Evolutionary conservation across 192 early-diverging fungal genomes (phyloP).

Genomic region (Coemansia sp.): DNA sequence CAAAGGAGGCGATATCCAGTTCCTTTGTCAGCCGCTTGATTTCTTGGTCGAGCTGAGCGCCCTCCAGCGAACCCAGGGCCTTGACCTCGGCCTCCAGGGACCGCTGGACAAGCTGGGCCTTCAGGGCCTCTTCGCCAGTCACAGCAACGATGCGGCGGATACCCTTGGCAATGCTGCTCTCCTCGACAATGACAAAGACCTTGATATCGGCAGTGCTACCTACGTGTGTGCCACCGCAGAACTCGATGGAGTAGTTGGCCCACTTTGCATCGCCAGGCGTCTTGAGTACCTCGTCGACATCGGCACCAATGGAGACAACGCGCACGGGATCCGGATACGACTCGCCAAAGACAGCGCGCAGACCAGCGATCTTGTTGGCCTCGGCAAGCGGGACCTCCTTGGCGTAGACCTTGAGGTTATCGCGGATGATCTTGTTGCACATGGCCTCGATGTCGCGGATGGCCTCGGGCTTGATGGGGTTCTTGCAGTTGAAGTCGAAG

Average conservation of each 20-base stretch:
- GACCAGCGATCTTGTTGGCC: conserved; percentile 85
- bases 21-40: conserved; percentile 81
- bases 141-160: conserved; percentile 93
- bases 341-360: conserved; percentile 98
- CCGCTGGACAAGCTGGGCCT: conserved; percentile 67
- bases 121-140: conserved; percentile 87
- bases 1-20: conserved; percentile 75
- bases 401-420: conserved; percentile 73
- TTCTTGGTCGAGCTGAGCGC: conserved; percentile 67
- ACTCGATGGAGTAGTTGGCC: conserved; percentile 85
- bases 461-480: conserved; percentile 64
- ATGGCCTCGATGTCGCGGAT: conserved; percentile 74
- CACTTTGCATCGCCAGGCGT: conserved; percentile 79
- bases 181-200: conserved; percentile 83
- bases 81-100: conserved; percentile 69
- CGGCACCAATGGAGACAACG: conserved; percentile 89
- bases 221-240: conserved; percentile 98
- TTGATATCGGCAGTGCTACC: conserved; percentile 87
- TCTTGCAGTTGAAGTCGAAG: conserved; percentile 91
- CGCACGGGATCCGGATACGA: conserved; percentile 97
- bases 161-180: conserved; percentile 91
- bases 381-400: conserved; percentile 80
- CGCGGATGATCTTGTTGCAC: conserved; percentile 73
- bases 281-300: conserved; percentile 81
- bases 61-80: conserved; percentile 58